phyloP scores from a whole-genome alignment of 2,329 filamentous ascomycete species.

The Didymella glomerata region DNA sequence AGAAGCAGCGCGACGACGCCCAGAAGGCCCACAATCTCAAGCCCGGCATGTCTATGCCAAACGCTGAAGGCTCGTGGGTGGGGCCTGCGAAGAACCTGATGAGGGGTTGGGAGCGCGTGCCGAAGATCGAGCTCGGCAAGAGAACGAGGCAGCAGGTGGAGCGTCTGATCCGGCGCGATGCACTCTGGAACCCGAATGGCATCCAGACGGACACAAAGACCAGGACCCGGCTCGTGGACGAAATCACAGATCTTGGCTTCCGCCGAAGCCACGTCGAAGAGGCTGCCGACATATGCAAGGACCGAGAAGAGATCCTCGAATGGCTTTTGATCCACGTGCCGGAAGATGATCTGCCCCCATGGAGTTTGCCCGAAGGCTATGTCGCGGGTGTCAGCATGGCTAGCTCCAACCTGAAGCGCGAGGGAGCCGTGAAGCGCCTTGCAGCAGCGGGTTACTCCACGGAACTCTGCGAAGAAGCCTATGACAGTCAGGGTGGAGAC shows the following conservation, averaged over 20 bases:
- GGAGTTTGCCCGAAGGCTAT: slow-evolving; percentile 92
- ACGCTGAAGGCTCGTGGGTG: slow-evolving; percentile 39
- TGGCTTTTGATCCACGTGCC: slow-evolving; percentile 97
- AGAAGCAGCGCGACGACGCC: slow-evolving; percentile 61
- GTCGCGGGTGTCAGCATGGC: slow-evolving; percentile 88
- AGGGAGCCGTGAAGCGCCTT: slow-evolving; percentile 83
- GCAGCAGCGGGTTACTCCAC: slow-evolving; percentile 83
- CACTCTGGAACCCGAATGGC: slow-evolving; percentile 86
- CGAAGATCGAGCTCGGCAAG: slow-evolving; percentile 92
- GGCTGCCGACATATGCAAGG: slow-evolving; percentile 85
- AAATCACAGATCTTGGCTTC: slow-evolving; percentile 82
- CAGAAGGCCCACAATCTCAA: slow-evolving; percentile 69
- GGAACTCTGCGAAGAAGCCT: slow-evolving; percentile 81
- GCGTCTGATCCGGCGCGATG: slow-evolving; percentile 76
- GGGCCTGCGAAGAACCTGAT: slow-evolving; percentile 56
- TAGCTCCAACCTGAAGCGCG: slow-evolving; percentile 79
- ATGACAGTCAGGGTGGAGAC: slow-evolving; percentile 74
- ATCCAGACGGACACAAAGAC: slow-evolving; percentile 69
- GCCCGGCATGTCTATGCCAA: slow-evolving; percentile 44
- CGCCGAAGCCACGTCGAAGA: slow-evolving; percentile 89
- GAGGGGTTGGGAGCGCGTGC: slow-evolving; percentile 82
- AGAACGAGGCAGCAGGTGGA: slow-evolving; percentile 82
- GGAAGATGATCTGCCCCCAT: slow-evolving; percentile 92
- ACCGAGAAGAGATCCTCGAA: slow-evolving; percentile 89
- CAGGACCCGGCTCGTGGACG: slow-evolving; percentile 70